Conservation (phyloP, 2,329 filamentous ascomycete genomes). For the Penicillium fuscoglaucum region DNA sequence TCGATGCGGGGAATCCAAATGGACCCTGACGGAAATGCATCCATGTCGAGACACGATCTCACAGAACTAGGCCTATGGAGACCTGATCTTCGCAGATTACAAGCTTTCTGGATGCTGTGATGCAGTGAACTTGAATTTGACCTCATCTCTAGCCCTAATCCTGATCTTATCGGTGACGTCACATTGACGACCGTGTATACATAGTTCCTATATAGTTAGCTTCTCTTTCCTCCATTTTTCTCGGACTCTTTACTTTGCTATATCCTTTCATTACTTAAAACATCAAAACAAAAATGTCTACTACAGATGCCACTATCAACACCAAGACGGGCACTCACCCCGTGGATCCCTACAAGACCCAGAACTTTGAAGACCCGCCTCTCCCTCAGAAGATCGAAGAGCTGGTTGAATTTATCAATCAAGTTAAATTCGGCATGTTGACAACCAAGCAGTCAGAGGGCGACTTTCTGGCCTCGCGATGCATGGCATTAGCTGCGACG, state of each 20-base stretch:
- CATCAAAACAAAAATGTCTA: slow-evolving; percentile 25
- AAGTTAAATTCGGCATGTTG: slow-evolving; percentile 84
- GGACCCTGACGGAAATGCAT: not conserved
- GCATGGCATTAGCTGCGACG: slow-evolving; percentile 80
- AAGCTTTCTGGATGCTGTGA: not conserved
- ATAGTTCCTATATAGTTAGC: slow-evolving; percentile 15
- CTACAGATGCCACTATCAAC: slow-evolving; percentile 48
- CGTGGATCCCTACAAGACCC: slow-evolving; percentile 77
- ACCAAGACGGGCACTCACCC: slow-evolving; percentile 62
- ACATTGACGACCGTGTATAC: slow-evolving; percentile 22
- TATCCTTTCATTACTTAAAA: not conserved
- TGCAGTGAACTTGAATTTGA: not conserved
- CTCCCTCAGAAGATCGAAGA: slow-evolving; percentile 75
- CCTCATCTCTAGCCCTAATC: slow-evolving; percentile 9
- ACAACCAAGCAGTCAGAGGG: slow-evolving; percentile 67
- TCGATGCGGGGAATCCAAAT: not conserved
- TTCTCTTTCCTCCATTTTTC: not conserved
- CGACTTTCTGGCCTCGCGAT: slow-evolving; percentile 72
- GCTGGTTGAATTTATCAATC: slow-evolving; percentile 67
- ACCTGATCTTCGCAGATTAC: not conserved
- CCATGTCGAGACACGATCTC: too few species aligned
- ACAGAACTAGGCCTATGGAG: not conserved
- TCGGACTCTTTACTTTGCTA: not conserved
- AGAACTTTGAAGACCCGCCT: slow-evolving; percentile 70
- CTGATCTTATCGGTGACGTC: slow-evolving; percentile 27